These are phyloP conservation scores for Fusarium oxysporum DNA, from an alignment of 2,329 filamentous ascomycete species.

Conservation along the genomic window DNA sequence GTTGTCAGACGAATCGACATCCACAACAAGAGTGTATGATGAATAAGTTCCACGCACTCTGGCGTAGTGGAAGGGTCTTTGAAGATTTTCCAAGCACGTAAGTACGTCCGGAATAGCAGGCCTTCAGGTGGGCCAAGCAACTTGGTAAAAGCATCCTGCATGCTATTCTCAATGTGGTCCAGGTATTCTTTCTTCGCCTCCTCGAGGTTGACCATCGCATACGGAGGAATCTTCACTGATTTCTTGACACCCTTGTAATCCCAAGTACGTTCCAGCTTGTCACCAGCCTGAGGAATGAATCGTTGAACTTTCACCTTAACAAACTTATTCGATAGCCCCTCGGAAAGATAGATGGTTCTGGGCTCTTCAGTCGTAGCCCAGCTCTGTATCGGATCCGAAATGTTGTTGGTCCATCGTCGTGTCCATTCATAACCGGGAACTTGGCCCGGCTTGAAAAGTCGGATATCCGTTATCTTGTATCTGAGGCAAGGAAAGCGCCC, in stretches of 20 bases:
- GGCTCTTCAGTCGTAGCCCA: conserved; percentile 67
- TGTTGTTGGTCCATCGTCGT: conserved; percentile 66
- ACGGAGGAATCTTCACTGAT: conserved; percentile 65
- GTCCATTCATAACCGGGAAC: conserved; percentile 71
- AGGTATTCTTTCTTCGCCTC: conserved; percentile 61
- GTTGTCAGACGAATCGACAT: conserved; percentile 71
- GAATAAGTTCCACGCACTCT: conserved; percentile 60
- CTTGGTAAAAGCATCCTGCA: conserved; percentile 61
- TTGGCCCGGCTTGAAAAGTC: conserved; percentile 68
- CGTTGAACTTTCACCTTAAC: conserved; percentile 64
- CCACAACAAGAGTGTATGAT: conserved; percentile 66
- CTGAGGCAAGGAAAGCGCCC: conserved; percentile 68
- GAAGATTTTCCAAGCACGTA: conserved; percentile 55
- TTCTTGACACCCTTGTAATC: conserved; percentile 58
- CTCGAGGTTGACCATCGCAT: conserved; percentile 67
- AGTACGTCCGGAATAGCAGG: conserved; percentile 64
- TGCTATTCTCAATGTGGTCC: conserved; percentile 61
- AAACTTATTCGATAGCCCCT: conserved; percentile 62
- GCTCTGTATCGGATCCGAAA: conserved; percentile 65
- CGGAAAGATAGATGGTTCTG: conserved; percentile 63
- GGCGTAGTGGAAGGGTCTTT: conserved; percentile 47
- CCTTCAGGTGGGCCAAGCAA: conserved; percentile 48
- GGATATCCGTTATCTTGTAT: conserved; percentile 70
- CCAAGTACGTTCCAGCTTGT: conserved; percentile 67
- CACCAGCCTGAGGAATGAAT: conserved; percentile 67